phyloP scores from a whole-genome alignment of 1,284 basidiomycete species.

The Tylopilus orsonianus region DNA sequence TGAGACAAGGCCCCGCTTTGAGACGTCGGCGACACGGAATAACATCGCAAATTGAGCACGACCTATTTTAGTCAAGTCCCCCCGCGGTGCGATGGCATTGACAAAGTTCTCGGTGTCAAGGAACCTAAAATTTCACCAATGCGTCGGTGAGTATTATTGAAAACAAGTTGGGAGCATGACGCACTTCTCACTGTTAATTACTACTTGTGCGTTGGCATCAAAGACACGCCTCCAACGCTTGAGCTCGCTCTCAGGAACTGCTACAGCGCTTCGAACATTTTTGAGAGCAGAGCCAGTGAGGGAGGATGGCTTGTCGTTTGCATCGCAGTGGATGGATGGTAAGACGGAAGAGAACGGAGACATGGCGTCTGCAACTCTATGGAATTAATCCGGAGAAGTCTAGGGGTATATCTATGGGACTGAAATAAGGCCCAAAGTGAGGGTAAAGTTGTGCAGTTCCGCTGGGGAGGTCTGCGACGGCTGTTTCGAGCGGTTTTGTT shows the following conservation, averaged over 20 bases:
- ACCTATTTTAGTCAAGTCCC: slow-evolving; percentile 81
- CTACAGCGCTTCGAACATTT: slow-evolving; percentile 64
- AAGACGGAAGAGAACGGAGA: slow-evolving; percentile 40
- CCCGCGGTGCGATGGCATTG: slow-evolving; percentile 86
- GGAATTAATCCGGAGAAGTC: slow-evolving; percentile 28
- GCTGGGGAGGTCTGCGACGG: slow-evolving; percentile 11
- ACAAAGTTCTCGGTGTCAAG: slow-evolving; percentile 85
- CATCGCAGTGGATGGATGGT: slow-evolving; percentile 54
- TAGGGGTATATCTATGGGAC: slow-evolving; percentile 33
- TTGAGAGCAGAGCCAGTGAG: slow-evolving; percentile 55
- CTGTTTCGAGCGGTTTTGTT: slow-evolving; percentile 13
- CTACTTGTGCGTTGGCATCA: slow-evolving; percentile 74
- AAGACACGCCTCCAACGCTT: slow-evolving; percentile 86
- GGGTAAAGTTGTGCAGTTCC: slow-evolving; percentile 20
- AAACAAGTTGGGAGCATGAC: slow-evolving; percentile 24
- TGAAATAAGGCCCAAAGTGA: slow-evolving; percentile 18
- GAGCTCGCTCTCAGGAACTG: slow-evolving; percentile 78
- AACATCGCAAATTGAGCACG: slow-evolving; percentile 85
- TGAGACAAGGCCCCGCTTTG: slow-evolving; percentile 76
- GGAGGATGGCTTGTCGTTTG: slow-evolving; percentile 37
- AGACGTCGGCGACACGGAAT: slow-evolving; percentile 87
- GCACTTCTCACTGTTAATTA: slow-evolving; percentile 78
- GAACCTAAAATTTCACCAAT: slow-evolving; percentile 48
- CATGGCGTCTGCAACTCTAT: slow-evolving; percentile 29
- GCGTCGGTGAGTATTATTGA: slow-evolving; percentile 4